phyloP scores from a whole-genome alignment of 148 eudicot species.

The Rhododendron molle region DNA sequence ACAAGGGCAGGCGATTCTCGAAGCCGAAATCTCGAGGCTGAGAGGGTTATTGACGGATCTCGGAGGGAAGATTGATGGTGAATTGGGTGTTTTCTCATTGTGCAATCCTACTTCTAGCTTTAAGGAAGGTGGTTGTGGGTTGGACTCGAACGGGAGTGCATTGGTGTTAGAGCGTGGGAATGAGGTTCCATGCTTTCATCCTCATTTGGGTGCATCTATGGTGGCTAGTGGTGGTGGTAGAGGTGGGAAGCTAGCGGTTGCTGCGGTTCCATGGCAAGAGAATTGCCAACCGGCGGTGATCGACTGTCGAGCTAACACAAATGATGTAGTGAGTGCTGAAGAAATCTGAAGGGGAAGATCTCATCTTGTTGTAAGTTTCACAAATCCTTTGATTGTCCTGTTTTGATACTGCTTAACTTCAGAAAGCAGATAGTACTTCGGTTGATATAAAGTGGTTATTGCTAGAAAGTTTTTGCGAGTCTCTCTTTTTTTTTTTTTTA shows the following conservation, averaged over 20 bases:
- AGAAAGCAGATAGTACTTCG: no score
- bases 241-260: conserved; percentile 8
- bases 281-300: conserved; percentile 19
- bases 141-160: conserved; percentile 13
- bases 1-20: conserved; percentile 41
- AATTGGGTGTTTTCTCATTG: conserved; percentile 31
- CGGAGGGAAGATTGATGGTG: conserved; percentile 41
- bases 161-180: conserved; percentile 17
- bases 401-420: no score
- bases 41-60: conserved; percentile 37
- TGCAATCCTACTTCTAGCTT: conserved; percentile 21
- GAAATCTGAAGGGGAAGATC: conserved; percentile 13
- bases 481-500: no score
- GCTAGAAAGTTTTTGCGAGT: neutral
- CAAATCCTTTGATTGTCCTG: conserved; percentile 2
- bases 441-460: no score
- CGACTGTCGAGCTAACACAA: conserved; percentile 22
- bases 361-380: neutral
- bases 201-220: neutral
- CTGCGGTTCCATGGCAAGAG: conserved; percentile 13
- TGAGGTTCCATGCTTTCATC: conserved; percentile 16
- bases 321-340: conserved; percentile 1
- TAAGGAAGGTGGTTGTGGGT: conserved; percentile 30
- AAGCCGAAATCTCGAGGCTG: conserved; percentile 48
- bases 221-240: neutral